A percentile compares a stretch with the other conserved stretches of the same genome.
These are phyloP conservation scores for Solanum corneliomulleri DNA, from an alignment of 257 asterid genomes.

Conservation along the genomic window DNA sequence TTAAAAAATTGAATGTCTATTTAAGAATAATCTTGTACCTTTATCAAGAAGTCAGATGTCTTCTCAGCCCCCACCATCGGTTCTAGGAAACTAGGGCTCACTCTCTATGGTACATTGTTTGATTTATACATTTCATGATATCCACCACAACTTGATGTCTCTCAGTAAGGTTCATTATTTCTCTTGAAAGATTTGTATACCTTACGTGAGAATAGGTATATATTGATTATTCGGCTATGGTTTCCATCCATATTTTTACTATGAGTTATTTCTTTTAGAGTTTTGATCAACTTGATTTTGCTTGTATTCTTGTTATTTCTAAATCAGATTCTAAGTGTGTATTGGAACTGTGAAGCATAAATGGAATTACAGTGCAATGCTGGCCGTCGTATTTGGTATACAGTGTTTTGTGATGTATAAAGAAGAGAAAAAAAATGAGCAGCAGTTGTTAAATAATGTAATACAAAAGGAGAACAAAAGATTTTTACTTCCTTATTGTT, in stretches of 20 bases:
- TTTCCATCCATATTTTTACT: not conserved
- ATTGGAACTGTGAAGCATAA: not conserved
- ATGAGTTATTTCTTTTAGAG: not conserved
- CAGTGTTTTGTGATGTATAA: not conserved
- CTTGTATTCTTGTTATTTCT: not conserved
- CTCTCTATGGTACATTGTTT: not conserved
- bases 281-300: not conserved
- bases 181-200: not conserved
- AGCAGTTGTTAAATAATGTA: not conserved
- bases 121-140: not conserved
- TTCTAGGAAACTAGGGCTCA: not conserved
- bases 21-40: not conserved
- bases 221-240: not conserved
- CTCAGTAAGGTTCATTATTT: not conserved
- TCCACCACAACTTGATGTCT: not conserved
- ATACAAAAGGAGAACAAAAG: not conserved
- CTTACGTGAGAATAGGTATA: not conserved
- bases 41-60: not conserved
- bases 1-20: too few species aligned
- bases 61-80: not conserved
- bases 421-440: not conserved
- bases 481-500: not conserved
- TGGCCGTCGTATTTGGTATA: not conserved
- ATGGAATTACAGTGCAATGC: not conserved
- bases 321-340: not conserved